These are phyloP conservation scores for Phytopythium helicoides DNA, from an alignment of 352 stramenopile species.

Conservation along the genomic window DNA sequence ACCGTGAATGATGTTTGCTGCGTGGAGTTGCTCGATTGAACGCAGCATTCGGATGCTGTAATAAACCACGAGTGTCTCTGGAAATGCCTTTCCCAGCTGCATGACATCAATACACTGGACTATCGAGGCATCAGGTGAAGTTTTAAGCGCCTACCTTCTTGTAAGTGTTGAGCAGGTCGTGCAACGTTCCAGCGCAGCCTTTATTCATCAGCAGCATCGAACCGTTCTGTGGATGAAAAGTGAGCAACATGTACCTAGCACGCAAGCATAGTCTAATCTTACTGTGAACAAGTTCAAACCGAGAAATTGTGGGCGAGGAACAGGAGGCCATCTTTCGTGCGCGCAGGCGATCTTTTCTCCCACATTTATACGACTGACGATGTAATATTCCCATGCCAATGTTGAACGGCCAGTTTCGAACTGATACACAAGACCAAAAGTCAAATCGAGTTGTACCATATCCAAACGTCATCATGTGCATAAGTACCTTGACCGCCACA, in stretches of 20 bases:
- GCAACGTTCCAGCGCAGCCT: conserved; percentile 58
- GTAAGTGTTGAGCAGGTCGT: conserved; percentile 79
- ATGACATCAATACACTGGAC: too few species aligned
- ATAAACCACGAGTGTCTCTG: conserved; percentile 67
- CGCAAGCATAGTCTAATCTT: conserved; percentile 3
- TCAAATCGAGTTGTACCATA: too few species aligned
- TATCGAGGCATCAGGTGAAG: too few species aligned
- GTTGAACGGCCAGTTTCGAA: conserved; percentile 68
- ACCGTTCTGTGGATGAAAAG: conserved; percentile 50
- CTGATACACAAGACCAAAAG: conserved; percentile 20
- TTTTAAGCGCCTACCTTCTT: too few species aligned
- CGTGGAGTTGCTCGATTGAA: conserved; percentile 66
- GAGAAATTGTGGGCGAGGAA: conserved; percentile 8
- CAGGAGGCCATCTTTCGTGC: not conserved
- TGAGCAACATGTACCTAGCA: not conserved
- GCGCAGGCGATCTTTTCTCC: too few species aligned
- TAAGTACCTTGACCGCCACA: conserved; percentile 78
- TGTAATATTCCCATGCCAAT: conserved; percentile 80
- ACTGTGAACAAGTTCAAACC: conserved; percentile 66
- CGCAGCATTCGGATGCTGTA: conserved; percentile 82
- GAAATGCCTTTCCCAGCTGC: conserved; percentile 52
- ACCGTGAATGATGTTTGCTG: conserved; percentile 64
- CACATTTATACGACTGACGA: conserved; percentile 28
- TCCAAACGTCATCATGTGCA: too few species aligned
- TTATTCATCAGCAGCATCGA: conserved; percentile 77